A percentile compares a stretch with the other conserved stretches of the same genome.
phyloP scores from a whole-genome alignment of 2,329 filamentous ascomycete genomes.

The Lasiodiplodia citricola region DNA sequence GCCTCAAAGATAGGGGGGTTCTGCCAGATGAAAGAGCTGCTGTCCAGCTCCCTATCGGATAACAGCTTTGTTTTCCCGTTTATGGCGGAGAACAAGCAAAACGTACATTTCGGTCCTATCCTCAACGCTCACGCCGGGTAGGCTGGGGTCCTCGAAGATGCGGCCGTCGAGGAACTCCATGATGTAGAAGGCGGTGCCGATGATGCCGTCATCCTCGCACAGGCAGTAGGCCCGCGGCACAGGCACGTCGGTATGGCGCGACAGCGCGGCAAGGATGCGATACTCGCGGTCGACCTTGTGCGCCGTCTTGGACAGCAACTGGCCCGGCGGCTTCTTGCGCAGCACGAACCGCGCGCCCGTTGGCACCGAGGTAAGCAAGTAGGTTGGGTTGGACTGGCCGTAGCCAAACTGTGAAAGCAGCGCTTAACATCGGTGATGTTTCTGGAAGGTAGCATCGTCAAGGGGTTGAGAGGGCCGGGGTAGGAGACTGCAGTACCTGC shows the following conservation, averaged over 20 bases:
- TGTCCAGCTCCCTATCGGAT: not conserved
- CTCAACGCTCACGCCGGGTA: slow-evolving; percentile 71
- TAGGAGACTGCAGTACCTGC: slow-evolving; percentile 66
- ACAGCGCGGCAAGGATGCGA: slow-evolving; percentile 82
- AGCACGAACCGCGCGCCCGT: slow-evolving; percentile 78
- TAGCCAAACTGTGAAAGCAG: slow-evolving; percentile 78
- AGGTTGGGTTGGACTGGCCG: slow-evolving; percentile 96
- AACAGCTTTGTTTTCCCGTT: not conserved
- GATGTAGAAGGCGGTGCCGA: slow-evolving; percentile 94
- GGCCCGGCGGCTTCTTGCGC: slow-evolving; percentile 97
- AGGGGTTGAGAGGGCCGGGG: not conserved
- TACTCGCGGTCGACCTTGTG: slow-evolving; percentile 98
- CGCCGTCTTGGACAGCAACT: slow-evolving; percentile 88
- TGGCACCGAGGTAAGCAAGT: slow-evolving; percentile 75
- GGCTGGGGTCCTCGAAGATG: slow-evolving; percentile 86
- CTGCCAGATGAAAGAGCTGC: not conserved
- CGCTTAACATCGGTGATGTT: not conserved
- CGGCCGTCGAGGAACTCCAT: slow-evolving; percentile 96
- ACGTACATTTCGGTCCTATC: slow-evolving; percentile 74
- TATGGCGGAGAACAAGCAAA: not conserved
- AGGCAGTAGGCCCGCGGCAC: slow-evolving; percentile 83
- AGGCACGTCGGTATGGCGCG: slow-evolving; percentile 75
- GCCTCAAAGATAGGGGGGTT: not conserved
- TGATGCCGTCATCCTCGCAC: slow-evolving; percentile 78
- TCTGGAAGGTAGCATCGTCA: not conserved